Conservation (phyloP, 2,329 filamentous ascomycete species). For the Thermomyces lanuginosus region DNA sequence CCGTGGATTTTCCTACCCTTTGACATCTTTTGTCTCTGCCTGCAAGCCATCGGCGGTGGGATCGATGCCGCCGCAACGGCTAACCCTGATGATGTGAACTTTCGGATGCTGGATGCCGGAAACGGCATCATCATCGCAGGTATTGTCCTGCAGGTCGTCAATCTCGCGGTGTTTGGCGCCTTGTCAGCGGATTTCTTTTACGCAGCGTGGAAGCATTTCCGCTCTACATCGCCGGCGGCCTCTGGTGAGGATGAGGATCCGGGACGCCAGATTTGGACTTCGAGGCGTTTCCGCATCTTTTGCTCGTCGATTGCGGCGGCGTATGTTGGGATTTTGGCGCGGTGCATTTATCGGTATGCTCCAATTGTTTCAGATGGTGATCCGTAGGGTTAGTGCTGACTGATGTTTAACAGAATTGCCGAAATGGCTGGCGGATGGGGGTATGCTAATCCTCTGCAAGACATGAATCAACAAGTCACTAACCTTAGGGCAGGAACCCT, state of each 20-base stretch:
- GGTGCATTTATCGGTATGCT: conserved; percentile 24
- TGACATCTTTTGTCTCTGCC: conserved; percentile 35
- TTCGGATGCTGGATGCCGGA: conserved; percentile 5
- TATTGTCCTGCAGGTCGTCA: conserved; percentile 24
- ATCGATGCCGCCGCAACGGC: conserved; percentile 30
- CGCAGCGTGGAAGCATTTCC: conserved; percentile 5
- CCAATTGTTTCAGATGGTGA: not conserved
- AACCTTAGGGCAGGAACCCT: conserved; percentile 21
- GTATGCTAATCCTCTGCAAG: conserved; percentile 2
- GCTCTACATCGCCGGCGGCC: not conserved
- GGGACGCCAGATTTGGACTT: conserved; percentile 6
- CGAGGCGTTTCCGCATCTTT: conserved; percentile 11
- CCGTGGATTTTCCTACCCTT: conserved; percentile 39
- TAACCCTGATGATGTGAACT: conserved; percentile 9
- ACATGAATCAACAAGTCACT: not conserved
- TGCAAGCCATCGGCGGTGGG: conserved; percentile 37
- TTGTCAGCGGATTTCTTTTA: conserved; percentile 12
- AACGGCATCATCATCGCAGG: conserved; percentile 26
- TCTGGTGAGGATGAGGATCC: conserved; percentile 6
- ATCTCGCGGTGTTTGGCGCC: conserved; percentile 15
- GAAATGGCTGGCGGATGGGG: conserved; percentile 51
- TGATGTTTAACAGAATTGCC: conserved; percentile 26
- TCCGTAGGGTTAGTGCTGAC: not conserved
- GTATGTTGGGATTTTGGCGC: conserved; percentile 8
- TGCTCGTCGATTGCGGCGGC: conserved; percentile 7